A percentile compares a stretch with the other conserved stretches of the same genome.
phyloP scores from a whole-genome alignment of 1,284 basidiomycete genomes.

The Austropuccinia psidii region DNA sequence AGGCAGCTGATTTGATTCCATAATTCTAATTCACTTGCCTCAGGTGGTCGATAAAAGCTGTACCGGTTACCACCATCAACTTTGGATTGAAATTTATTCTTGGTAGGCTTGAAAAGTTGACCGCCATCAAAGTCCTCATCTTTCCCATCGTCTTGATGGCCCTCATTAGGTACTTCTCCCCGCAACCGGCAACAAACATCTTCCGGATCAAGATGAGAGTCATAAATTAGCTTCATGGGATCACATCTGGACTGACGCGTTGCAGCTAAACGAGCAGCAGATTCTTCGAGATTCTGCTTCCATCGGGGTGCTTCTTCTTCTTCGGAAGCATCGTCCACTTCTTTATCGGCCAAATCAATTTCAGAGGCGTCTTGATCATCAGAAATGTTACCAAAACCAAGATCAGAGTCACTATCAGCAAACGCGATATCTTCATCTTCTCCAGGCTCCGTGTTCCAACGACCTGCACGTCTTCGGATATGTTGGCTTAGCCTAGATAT shows the following conservation, averaged over 20 bases:
- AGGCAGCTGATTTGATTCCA: constrained; percentile 81
- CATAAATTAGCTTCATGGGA: constrained; percentile 82
- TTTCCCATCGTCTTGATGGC: constrained; percentile 37
- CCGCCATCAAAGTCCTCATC: constrained; percentile 43
- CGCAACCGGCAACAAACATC: constrained; percentile 55
- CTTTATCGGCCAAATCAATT: constrained; percentile 1
- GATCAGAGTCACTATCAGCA: constrained; percentile 47
- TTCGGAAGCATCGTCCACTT: constrained; percentile 16
- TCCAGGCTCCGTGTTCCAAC: constrained; percentile 24
- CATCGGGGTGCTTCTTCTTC: constrained; percentile 57
- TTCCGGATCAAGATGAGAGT: constrained; percentile 60
- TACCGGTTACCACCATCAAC: constrained; percentile 60
- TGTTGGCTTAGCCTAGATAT: constrained; percentile 34
- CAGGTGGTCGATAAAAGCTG: constrained; percentile 59
- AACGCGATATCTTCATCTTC: constrained; percentile 42
- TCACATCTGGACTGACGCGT: constrained; percentile 55
- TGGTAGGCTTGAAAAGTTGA: neutral
- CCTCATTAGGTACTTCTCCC: constrained; percentile 46
- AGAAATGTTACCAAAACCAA: constrained; percentile 39
- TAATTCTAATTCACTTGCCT: constrained; percentile 55
- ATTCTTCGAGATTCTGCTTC: constrained; percentile 65
- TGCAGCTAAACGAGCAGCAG: constrained; percentile 50
- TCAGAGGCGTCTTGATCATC: constrained; percentile 13
- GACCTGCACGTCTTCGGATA: constrained; percentile 13
- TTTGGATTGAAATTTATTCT: too few relatives aligned